A percentile compares a stretch with the other conserved stretches of the same genome.
These are phyloP conservation scores for Wallacemonas rigidus DNA, from an alignment of 208 protist species.

Conservation along the genomic window DNA sequence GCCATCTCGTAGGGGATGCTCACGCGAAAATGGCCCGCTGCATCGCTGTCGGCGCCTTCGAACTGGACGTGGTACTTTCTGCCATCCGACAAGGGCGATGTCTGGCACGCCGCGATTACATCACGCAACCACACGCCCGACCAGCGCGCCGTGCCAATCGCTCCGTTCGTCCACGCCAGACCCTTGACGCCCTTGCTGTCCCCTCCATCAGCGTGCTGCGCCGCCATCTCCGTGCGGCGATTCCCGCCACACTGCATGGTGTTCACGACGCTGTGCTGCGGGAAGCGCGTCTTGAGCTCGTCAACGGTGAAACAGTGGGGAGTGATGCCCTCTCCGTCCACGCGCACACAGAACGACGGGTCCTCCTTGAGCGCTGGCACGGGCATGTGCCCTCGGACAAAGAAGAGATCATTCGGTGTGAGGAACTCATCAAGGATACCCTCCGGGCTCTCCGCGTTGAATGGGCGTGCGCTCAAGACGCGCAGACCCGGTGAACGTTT, in stretches of 20 bases:
- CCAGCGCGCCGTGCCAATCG: constrained; percentile 67
- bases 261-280: constrained; percentile 32
- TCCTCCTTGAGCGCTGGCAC: constrained; percentile 48
- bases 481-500: constrained; percentile 32
- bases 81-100: constrained; percentile 7
- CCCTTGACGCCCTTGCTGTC: constrained; percentile 43
- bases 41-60: constrained; percentile 64
- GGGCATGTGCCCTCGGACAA: constrained; percentile 81
- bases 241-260: constrained; percentile 86
- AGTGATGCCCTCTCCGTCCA: constrained; percentile 38
- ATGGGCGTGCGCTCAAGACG: constrained; percentile 50
- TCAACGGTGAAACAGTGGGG: constrained; percentile 51
- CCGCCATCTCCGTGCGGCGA: constrained; percentile 51
- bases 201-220: constrained; percentile 10
- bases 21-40: constrained; percentile 42
- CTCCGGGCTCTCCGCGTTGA: constrained; percentile 62
- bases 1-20: constrained; percentile 76
- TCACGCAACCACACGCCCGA: constrained; percentile 63
- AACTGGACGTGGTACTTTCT: constrained; percentile 68
- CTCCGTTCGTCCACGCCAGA: constrained; percentile 49
- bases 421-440: constrained; percentile 44
- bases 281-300: constrained; percentile 53
- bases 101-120: constrained; percentile 41
- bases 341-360: constrained; percentile 35
- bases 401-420: constrained; percentile 82